Base-by-base conservation (phyloP, 345 rosid genomes). In the Salix exigua region DNA sequence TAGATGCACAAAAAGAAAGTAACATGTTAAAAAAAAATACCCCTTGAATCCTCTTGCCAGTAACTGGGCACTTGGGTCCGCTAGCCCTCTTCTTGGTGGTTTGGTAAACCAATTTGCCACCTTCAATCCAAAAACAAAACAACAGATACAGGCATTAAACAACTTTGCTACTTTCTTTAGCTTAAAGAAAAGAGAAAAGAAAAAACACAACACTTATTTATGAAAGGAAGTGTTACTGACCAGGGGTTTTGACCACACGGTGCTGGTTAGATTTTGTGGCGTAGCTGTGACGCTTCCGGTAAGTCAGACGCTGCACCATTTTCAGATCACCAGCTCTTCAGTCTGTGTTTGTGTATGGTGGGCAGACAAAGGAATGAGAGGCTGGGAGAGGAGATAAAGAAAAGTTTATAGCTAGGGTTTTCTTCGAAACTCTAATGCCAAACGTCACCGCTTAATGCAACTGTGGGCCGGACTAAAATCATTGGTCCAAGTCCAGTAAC, bases 211-310 rank as follows among this genome's bases (percentile, higher is more conserved):
- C 71, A 68, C 1, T 37, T 21, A 1, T 37, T 21, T 8, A 23
- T n/a, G 23, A 42, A 68, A n/a, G 51, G 14, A 38, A 12, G 25
- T 37, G 38, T 33, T 6, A 16, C 38, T 74, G 83, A 94, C 98
- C 98, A 5, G 98, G 98, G 35, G 97, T 94, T 86, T 92, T 94
- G 86, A 94, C 93, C 77, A 92, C 82, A 70, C 96, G 83, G 81
- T 94, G 96, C 89, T 94, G 97, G 85, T 94, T 94, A 5, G 98
- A 94, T 61, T 87, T 94, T 67, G 97, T 94, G 84, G 98, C 98
- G 71, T 94, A 94, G 86, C 97, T 92, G 86, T 94, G 98, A 62
- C 98, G 89, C 64, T 85, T 84, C 69, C 98, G 88, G 78, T 92
- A 94, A 0, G 94, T 92, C 1, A 94, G 91, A 66, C 98, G 89